Conservation (phyloP, 2,329 filamentous ascomycete species). For the Cladosporium sp. region DNA sequence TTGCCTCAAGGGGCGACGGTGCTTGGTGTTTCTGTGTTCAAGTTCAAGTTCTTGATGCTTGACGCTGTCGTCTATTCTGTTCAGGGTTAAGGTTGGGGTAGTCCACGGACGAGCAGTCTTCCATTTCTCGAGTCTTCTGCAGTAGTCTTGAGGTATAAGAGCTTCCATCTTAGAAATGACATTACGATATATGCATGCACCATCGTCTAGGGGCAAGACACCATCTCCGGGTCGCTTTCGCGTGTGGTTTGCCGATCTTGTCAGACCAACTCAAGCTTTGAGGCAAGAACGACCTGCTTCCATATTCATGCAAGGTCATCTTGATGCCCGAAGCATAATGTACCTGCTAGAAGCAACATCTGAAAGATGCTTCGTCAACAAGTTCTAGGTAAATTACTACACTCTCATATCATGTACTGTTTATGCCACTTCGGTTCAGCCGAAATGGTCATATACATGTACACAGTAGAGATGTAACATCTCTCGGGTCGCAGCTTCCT, state of each 20-base stretch:
- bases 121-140: not conserved
- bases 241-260: not conserved
- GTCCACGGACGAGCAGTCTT: not conserved
- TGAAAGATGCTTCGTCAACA: no score
- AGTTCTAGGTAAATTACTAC: no score
- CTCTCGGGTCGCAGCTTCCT: slow-evolving; percentile 2
- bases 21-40: no score
- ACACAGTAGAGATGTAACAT: not conserved
- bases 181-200: not conserved
- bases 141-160: not conserved
- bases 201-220: not conserved
- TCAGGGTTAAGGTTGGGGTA: not conserved
- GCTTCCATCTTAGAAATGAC: not conserved
- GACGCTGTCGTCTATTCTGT: no score
- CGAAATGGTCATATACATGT: not conserved
- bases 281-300: not conserved
- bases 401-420: not conserved
- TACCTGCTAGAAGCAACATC: no score
- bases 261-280: not conserved
- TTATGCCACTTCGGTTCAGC: not conserved
- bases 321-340: no score
- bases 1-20: no score
- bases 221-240: not conserved
- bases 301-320: not conserved
- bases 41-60: no score